Conservation (phyloP, 2,329 filamentous ascomycete species). For the Colletotrichum lupini region DNA sequence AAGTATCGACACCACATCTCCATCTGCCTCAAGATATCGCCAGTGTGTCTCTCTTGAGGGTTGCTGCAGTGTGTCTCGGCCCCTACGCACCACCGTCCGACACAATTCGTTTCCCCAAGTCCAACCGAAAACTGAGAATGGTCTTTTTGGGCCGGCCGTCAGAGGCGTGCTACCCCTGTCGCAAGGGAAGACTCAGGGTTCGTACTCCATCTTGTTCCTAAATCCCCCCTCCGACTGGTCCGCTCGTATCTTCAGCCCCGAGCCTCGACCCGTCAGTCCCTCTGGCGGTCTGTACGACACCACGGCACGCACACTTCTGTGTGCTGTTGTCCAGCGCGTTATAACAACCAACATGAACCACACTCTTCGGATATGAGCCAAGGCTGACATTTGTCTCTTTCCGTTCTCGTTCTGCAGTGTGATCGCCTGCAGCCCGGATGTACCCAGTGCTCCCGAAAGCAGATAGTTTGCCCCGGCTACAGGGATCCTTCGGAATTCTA, state of each 20-base stretch:
- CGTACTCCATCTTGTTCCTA: conserved; percentile 25
- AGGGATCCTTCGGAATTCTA: conserved; percentile 40
- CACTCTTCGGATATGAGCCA: background rate
- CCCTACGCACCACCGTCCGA: background rate
- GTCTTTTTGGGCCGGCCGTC: conserved; percentile 45
- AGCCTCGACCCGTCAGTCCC: conserved; percentile 18
- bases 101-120: background rate
- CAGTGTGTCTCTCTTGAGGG: background rate
- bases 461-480: conserved; percentile 40
- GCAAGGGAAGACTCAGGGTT: conserved; percentile 40
- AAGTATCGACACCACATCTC: conserved; percentile 5
- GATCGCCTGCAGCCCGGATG: conserved; percentile 40
- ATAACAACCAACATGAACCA: background rate
- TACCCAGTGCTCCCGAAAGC: conserved; percentile 43
- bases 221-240: conserved; percentile 15
- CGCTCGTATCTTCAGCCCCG: conserved; percentile 12
- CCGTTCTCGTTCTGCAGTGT: conserved; percentile 35
- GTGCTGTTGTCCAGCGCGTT: background rate
- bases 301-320: background rate
- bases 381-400: conserved; percentile 17
- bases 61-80: conserved; percentile 8
- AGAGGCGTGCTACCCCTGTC: conserved; percentile 42
- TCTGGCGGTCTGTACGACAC: background rate
- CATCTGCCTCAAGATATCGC: conserved; percentile 11
- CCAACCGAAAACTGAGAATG: conserved; percentile 34